A percentile compares a stretch with the other conserved stretches of the same genome.
phyloP scores from a whole-genome alignment of 208 protist species.

The Leishmania arabica region DNA sequence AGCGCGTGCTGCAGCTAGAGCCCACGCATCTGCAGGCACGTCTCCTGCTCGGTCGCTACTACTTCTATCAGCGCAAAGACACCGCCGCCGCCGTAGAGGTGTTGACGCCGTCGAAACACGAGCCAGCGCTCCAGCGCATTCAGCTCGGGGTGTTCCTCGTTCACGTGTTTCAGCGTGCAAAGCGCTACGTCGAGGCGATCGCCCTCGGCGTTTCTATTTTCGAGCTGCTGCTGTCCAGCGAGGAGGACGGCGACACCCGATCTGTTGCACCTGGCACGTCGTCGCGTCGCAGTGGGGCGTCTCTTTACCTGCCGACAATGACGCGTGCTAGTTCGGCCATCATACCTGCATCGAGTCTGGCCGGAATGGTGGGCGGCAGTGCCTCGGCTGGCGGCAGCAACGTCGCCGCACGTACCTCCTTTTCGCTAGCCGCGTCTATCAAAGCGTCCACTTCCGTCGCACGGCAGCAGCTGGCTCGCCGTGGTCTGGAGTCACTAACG shows the following conservation, averaged over 20 bases:
- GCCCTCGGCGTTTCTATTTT: conserved; percentile 85
- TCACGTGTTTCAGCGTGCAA: conserved; percentile 57
- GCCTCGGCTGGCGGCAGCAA: conserved; percentile 14
- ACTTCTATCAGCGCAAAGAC: conserved; percentile 69
- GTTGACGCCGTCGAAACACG: conserved; percentile 61
- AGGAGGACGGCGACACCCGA: conserved; percentile 84
- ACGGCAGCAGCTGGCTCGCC: conserved; percentile 58
- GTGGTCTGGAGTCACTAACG: conserved; percentile 69
- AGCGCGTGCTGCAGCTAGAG: conserved; percentile 62
- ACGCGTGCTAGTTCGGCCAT: conserved; percentile 88
- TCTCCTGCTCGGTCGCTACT: conserved; percentile 70
- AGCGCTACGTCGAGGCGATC: conserved; percentile 80
- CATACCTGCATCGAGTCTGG: conserved; percentile 64
- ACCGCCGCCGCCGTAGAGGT: conserved; percentile 48
- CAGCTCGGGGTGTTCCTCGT: conserved; percentile 83
- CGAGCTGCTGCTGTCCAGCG: conserved; percentile 72
- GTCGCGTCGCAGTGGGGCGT: conserved; percentile 31
- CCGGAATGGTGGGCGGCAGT: conserved; percentile 44
- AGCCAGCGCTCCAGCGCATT: conserved; percentile 78
- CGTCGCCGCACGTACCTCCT: conserved; percentile 41
- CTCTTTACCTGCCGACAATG: conserved; percentile 76
- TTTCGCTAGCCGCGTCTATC: conserved; percentile 82
- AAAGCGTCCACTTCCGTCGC: conserved; percentile 65
- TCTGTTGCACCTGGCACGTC: conserved; percentile 68
- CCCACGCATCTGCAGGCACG: conserved; percentile 69